Percentiles rank a stretch among this genome's conserved stretches.
These are phyloP conservation scores for Venturia aucupariae DNA, from an alignment of 2,329 filamentous ascomycete genomes.

Conservation along the genomic window DNA sequence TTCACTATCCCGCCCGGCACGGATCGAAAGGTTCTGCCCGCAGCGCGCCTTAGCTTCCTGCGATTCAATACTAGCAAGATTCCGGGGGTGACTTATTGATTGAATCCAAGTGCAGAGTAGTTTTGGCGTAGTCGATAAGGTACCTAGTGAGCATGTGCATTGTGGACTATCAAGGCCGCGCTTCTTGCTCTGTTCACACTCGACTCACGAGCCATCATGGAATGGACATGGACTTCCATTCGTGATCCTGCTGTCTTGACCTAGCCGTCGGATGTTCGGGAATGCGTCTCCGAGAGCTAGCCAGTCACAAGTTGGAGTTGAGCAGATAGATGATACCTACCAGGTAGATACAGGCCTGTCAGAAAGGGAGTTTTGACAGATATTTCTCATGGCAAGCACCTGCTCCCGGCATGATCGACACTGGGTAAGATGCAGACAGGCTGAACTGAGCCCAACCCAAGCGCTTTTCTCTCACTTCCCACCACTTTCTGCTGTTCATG, in stretches of 20 bases:
- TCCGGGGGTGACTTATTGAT: not conserved
- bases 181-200: too few species aligned
- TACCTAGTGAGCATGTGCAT: too few species aligned
- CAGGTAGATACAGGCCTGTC: not conserved
- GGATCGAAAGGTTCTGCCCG: not conserved
- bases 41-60: not conserved
- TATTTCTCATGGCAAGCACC: not conserved
- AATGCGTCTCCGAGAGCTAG: not conserved
- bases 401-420: not conserved
- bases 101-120: too few species aligned
- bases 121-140: too few species aligned
- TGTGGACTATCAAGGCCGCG: too few species aligned
- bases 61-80: not conserved
- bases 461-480: too few species aligned
- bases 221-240: too few species aligned
- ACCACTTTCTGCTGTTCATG: too few species aligned
- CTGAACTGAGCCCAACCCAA: not conserved
- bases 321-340: too few species aligned
- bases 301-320: not conserved
- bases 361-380: not conserved
- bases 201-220: too few species aligned
- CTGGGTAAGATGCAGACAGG: not conserved
- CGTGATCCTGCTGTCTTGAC: too few species aligned
- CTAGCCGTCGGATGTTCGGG: not conserved
- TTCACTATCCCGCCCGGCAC: not conserved